Base-by-base conservation (phyloP, 2,329 filamentous ascomycete genomes). In the Dendrostoma leiphaemia region DNA sequence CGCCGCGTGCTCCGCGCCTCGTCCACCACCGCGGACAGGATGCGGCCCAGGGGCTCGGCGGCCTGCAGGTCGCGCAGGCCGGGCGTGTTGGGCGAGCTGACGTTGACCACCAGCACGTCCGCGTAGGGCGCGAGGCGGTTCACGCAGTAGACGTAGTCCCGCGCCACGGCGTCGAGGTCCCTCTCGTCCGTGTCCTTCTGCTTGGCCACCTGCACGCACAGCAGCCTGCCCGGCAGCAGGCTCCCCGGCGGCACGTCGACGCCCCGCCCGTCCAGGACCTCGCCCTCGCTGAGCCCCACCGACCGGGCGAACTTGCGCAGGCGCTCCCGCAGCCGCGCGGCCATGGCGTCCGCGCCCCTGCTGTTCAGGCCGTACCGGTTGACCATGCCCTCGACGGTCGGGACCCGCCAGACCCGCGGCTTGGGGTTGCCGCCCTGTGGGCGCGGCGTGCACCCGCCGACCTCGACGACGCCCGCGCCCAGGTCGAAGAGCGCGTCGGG, bases 281-380 rank as follows among this genome's bases (percentile, higher is more conserved):
- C 79, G 40, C 80, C 74, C 71, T 95, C 91, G 0, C 83, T 82
- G 54, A 92, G 75, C 1, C 90, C 91, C 50, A 85, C 71, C 1
- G 79, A 75, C 61, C 84, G 86, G 6, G 92, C 92, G 67, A 88
- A 97, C 48, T 84, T 79, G 38, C 90, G 79, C 29, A 97, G 82
- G 17, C 94, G 82, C 64, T 91, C 85, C 51, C 90, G 82, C 61
- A 99, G 75, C 15, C 86, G 81, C 63, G 84, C 84, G 1, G 93
- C 92, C 73, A 97, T 89, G 63, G 87, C 83, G 66, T 96, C 93
- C 2, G 92, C 92, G 19, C 94, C 94, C 57, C 88, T 82, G 12
- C 90, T 96, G 74, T 97, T 97, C 64, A 99, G 84, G 0, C 94
- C 94, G 72, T 97, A 99, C 34, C 94, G 86, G 71, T 99, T 99